Evolutionary conservation across 768 basidiomycete genomes (phyloP).

Genomic region (Suillus plorans): DNA sequence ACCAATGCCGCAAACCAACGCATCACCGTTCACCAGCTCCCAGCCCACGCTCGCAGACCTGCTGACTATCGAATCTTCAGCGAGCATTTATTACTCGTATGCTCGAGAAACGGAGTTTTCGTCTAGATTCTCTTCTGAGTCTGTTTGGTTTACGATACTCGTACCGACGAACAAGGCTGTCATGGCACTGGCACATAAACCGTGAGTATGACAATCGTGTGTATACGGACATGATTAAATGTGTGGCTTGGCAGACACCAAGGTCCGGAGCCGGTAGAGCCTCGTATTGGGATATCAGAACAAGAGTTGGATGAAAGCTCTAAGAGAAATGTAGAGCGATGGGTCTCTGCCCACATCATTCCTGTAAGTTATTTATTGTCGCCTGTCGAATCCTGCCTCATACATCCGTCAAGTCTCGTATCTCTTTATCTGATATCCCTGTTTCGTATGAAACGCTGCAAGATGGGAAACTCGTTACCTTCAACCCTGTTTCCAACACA

Average conservation of each 20-base stretch:
- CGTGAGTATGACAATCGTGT: slow-evolving; percentile 50
- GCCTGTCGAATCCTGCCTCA: neutral
- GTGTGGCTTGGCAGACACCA: slow-evolving; percentile 50
- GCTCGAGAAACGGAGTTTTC: slow-evolving; percentile 71
- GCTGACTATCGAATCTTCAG: slow-evolving; percentile 71
- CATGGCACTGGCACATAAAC: slow-evolving; percentile 77
- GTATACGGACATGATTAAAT: neutral
- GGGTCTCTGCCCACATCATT: slow-evolving; percentile 83
- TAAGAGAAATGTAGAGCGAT: slow-evolving; percentile 69
- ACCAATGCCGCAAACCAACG: slow-evolving; percentile 20
- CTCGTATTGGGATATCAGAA: slow-evolving; percentile 59
- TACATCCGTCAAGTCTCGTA: slow-evolving; percentile 35
- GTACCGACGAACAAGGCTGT: slow-evolving; percentile 89
- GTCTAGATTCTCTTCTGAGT: slow-evolving; percentile 37
- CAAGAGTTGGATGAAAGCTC: slow-evolving; percentile 61
- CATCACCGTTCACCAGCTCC: slow-evolving; percentile 38
- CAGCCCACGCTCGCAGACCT: slow-evolving; percentile 70
- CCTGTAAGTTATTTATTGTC: slow-evolving; percentile 46
- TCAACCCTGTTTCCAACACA: slow-evolving; percentile 36
- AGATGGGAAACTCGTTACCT: slow-evolving; percentile 55
- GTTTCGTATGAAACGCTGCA: slow-evolving; percentile 58
- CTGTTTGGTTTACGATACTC: slow-evolving; percentile 54
- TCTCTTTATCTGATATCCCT: slow-evolving; percentile 39
- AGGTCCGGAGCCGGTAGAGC: slow-evolving; percentile 41
- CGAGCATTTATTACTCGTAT: slow-evolving; percentile 84